Conservation (phyloP, 2,329 filamentous ascomycete genomes). For the Penicillium sp. region DNA sequence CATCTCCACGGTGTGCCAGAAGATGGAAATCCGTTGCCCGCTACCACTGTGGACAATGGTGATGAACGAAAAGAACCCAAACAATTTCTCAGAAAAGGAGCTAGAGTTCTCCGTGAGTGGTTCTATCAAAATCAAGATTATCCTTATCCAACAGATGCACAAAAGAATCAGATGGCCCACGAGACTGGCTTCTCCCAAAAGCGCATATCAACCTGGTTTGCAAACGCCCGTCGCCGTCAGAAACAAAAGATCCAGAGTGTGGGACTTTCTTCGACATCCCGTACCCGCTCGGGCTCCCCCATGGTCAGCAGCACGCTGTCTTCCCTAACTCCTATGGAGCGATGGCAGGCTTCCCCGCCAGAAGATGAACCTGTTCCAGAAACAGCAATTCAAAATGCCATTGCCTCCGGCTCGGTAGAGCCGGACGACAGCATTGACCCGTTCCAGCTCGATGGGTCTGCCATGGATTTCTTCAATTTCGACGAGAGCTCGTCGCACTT, state of each 20-base stretch:
- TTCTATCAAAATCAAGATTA: slow-evolving; percentile 40
- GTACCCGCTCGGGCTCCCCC: slow-evolving; percentile 37
- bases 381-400: slow-evolving; percentile 34
- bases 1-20: slow-evolving; percentile 45
- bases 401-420: slow-evolving; percentile 12
- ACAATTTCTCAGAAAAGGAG: slow-evolving; percentile 40
- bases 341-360: slow-evolving; percentile 40
- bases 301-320: slow-evolving; percentile 33
- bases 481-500: slow-evolving; percentile 23
- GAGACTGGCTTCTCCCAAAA: slow-evolving; percentile 42
- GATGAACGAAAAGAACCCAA: slow-evolving; percentile 23
- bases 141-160: slow-evolving; percentile 44
- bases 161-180: slow-evolving; percentile 35
- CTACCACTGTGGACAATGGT: not conserved
- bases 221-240: slow-evolving; percentile 44
- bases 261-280: slow-evolving; percentile 17
- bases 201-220: slow-evolving; percentile 46
- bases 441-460: slow-evolving; percentile 11
- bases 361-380: slow-evolving; percentile 40
- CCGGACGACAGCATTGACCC: slow-evolving; percentile 5
- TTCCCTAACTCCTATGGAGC: slow-evolving; percentile 42
- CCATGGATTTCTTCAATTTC: slow-evolving; percentile 23
- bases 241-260: slow-evolving; percentile 27
- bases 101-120: slow-evolving; percentile 42
- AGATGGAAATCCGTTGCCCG: slow-evolving; percentile 14